phyloP scores from a whole-genome alignment of 305 asterid genomes.

The Plantago rigida region DNA sequence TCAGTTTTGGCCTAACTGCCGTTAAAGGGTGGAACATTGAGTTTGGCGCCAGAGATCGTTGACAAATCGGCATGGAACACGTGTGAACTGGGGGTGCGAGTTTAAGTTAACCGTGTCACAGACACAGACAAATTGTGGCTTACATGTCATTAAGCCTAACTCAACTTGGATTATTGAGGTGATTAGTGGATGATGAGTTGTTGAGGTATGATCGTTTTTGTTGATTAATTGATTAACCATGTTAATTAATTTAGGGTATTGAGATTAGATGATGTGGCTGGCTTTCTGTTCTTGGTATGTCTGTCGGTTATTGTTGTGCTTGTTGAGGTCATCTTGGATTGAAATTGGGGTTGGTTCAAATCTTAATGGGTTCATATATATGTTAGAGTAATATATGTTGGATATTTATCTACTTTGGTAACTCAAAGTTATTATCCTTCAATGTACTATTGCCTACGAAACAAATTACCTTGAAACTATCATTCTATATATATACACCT shows the following conservation, averaged over 20 bases:
- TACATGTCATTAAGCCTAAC: slow-evolving; percentile 79
- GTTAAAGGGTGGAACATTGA: slow-evolving; percentile 28
- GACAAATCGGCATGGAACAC: slow-evolving; percentile 30
- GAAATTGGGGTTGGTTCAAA: slow-evolving; percentile 1
- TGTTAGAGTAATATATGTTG: not conserved
- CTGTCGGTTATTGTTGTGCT: slow-evolving; percentile 32
- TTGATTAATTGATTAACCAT: slow-evolving; percentile 13
- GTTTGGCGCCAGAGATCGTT: slow-evolving; percentile 56
- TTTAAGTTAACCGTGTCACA: slow-evolving; percentile 16
- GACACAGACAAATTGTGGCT: slow-evolving; percentile 34
- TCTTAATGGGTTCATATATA: not conserved
- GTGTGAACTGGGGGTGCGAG: slow-evolving; percentile 17
- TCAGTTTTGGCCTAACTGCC: slow-evolving; percentile 54
- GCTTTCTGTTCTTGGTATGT: slow-evolving; percentile 25
- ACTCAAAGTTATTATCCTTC: not conserved
- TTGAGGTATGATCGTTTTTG: slow-evolving; percentile 30
- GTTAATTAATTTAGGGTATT: slow-evolving; percentile 15
- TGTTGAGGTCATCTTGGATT: slow-evolving; percentile 26
- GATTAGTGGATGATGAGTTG: slow-evolving; percentile 60
- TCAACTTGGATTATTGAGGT: slow-evolving; percentile 16
- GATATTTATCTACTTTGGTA: slow-evolving; percentile 12
- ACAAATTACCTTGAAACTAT: too few species aligned
- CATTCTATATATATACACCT: too few species aligned
- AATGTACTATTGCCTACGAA: too few species aligned
- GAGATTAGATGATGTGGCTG: slow-evolving; percentile 4